Conservation (phyloP, 345 rosid genomes). For the Dipteronia dyeriana region DNA sequence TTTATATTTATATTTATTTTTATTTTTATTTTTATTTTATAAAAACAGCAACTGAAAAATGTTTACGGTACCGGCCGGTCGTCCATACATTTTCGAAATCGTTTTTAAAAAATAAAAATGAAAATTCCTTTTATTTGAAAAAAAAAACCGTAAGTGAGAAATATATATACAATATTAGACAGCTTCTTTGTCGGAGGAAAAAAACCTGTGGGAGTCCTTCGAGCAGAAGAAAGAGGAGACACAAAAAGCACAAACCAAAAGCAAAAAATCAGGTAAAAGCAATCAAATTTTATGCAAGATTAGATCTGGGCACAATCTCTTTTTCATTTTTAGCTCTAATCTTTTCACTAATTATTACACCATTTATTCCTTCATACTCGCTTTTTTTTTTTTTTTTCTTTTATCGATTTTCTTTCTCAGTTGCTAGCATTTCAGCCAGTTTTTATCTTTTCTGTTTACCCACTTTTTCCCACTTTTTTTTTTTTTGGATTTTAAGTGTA, state of each 20-base stretch:
- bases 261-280: background rate
- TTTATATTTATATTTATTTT: too few relatives aligned
- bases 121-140: too few relatives aligned
- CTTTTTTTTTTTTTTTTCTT: background rate
- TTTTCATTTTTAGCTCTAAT: background rate
- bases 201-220: background rate
- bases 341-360: background rate
- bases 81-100: too few relatives aligned
- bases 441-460: background rate
- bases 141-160: too few relatives aligned
- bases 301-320: background rate
- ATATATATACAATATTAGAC: background rate
- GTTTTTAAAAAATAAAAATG: too few relatives aligned
- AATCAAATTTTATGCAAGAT: background rate
- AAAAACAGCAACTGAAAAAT: too few relatives aligned
- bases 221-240: slow-evolving; percentile 15
- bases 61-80: too few relatives aligned
- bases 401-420: background rate
- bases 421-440: background rate
- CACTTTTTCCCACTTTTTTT: background rate
- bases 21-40: too few relatives aligned
- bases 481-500: background rate
- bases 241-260: background rate
- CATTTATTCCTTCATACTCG: background rate
- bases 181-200: background rate